These are phyloP conservation scores for Rhynchosporium graminicola DNA, from an alignment of 2,329 filamentous ascomycete genomes.

Conservation along the genomic window DNA sequence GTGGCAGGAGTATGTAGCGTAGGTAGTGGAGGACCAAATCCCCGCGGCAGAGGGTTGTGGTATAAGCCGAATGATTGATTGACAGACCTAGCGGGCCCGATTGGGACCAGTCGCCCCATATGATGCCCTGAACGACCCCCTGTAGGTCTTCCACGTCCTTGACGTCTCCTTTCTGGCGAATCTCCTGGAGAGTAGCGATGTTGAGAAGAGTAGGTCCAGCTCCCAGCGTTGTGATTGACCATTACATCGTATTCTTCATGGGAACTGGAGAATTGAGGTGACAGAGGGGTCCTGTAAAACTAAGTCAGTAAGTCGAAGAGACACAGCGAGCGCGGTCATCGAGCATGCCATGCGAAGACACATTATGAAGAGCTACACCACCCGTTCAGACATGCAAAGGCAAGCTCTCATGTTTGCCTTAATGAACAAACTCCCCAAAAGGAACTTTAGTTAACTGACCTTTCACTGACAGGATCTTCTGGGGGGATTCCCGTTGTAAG, in stretches of 20 bases:
- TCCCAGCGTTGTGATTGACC: conserved; percentile 25
- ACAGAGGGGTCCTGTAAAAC: neutral
- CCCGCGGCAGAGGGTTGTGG: conserved; percentile 6
- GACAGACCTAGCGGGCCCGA: conserved; percentile 30
- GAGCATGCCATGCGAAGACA: neutral
- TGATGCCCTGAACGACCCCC: conserved; percentile 18
- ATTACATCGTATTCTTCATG: conserved; percentile 16
- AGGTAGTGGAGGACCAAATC: conserved; percentile 3
- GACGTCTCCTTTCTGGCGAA: conserved; percentile 33
- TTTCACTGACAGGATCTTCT: conserved; percentile 7
- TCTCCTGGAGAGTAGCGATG: conserved; percentile 26
- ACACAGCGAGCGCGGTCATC: neutral
- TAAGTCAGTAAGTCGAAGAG: neutral
- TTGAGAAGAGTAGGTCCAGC: conserved; percentile 22
- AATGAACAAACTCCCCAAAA: neutral
- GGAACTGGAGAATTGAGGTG: conserved; percentile 1
- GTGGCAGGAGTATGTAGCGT: conserved; percentile 8
- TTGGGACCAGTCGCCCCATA: conserved; percentile 30
- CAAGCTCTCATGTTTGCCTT: neutral
- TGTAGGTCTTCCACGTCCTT: conserved; percentile 28
- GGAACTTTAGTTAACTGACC: neutral
- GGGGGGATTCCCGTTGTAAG: neutral
- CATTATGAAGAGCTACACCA: neutral
- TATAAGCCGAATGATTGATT: conserved; percentile 12
- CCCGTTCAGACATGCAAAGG: neutral